Conservation (phyloP, 768 basidiomycete species). For the Russula sp. region DNA sequence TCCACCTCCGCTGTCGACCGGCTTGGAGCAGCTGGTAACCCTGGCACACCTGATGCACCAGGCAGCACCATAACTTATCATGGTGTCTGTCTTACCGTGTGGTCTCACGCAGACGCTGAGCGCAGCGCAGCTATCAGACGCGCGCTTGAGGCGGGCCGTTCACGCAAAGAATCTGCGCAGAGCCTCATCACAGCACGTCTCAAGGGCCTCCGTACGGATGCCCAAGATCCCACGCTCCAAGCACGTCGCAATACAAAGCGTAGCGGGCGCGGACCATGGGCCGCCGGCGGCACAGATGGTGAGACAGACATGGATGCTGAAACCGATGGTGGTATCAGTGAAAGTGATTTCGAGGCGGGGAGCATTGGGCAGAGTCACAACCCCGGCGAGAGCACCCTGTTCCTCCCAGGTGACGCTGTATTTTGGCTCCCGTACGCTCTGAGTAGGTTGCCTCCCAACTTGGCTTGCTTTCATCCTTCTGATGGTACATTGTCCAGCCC, state of each 20-base stretch:
- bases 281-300: constrained; percentile 45
- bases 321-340: constrained; percentile 73
- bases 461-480: constrained; percentile 8
- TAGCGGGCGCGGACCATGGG: constrained; percentile 65
- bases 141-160: constrained; percentile 72
- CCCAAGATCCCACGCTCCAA: constrained; percentile 52
- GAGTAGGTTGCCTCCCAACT: constrained; percentile 45
- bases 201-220: constrained; percentile 52
- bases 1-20: constrained; percentile 23
- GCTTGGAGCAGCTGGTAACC: constrained; percentile 7
- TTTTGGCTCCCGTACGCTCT: constrained; percentile 95
- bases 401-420: constrained; percentile 83
- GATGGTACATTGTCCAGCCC: constrained; percentile 35
- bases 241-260: constrained; percentile 52
- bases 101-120: constrained; percentile 91
- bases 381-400: constrained; percentile 83
- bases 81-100: constrained; percentile 90
- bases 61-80: constrained; percentile 67
- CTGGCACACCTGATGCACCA: constrained; percentile 13
- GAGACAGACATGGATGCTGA: constrained; percentile 68
- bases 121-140: constrained; percentile 79
- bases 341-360: constrained; percentile 81
- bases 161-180: constrained; percentile 75
- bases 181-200: constrained; percentile 62
- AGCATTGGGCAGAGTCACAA: constrained; percentile 70